phyloP scores from a whole-genome alignment of 176 grass and related monocot species.

The Eragrostis nindensis region DNA sequence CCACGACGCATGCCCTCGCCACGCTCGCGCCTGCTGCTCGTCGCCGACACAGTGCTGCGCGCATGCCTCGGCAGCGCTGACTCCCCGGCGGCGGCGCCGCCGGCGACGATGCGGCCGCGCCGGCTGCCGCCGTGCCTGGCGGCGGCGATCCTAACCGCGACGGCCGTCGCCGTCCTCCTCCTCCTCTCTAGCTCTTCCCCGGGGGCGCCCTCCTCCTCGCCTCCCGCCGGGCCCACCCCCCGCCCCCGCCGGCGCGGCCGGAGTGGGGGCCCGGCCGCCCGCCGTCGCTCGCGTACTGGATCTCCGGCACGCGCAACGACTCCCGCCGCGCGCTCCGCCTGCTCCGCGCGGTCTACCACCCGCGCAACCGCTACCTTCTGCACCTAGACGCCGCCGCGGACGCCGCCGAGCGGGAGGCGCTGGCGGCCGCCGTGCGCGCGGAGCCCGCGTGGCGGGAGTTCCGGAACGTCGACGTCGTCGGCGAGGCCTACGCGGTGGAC shows the following conservation, averaged over 20 bases:
- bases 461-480: constrained; percentile 57
- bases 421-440: constrained; percentile 24
- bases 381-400: constrained; percentile 56
- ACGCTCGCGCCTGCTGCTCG: too few relatives aligned
- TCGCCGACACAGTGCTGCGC: too few relatives aligned
- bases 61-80: not conserved
- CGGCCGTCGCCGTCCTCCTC: constrained; percentile 16
- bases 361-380: constrained; percentile 63
- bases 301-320: constrained; percentile 66
- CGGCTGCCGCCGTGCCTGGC: constrained; percentile 26
- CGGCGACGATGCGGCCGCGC: not conserved
- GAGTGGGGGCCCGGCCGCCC: not conserved
- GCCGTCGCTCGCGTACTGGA: constrained; percentile 64
- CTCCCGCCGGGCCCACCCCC: not conserved
- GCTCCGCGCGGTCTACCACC: constrained; percentile 61
- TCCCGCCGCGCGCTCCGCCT: constrained; percentile 39
- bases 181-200: not conserved
- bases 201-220: not conserved
- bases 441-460: constrained; percentile 32
- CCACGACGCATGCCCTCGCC: not conserved
- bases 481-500: constrained; percentile 47
- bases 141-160: not conserved
- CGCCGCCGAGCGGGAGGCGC: constrained; percentile 17
- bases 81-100: too few relatives aligned
- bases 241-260: not conserved